Percentiles rank a stretch among this genome's conserved stretches.
These are phyloP conservation scores for Penicillium psychrofluorescens DNA, from an alignment of 495 filamentous ascomycete genomes.

Conservation along the genomic window DNA sequence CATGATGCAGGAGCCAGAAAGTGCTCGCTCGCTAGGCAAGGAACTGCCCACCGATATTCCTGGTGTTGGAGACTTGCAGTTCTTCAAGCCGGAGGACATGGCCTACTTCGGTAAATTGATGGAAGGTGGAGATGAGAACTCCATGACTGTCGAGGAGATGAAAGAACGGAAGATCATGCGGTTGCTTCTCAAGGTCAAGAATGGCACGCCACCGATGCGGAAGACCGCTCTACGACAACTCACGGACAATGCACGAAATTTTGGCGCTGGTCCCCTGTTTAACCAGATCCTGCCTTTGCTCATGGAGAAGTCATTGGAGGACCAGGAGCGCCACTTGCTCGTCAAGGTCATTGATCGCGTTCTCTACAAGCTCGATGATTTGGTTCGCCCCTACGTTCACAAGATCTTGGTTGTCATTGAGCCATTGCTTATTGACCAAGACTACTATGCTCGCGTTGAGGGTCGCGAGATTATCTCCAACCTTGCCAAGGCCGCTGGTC, in stretches of 20 bases:
- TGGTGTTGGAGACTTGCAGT: constrained; percentile 93
- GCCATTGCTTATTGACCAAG: constrained; percentile 95
- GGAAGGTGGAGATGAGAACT: constrained; percentile 88
- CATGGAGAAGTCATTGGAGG: constrained; percentile 98
- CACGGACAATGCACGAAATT: constrained; percentile 95
- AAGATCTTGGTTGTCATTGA: constrained; percentile 99
- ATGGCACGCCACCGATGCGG: constrained; percentile 96
- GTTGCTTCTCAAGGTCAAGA: constrained; percentile 96
- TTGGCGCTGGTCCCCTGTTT: constrained; percentile 90
- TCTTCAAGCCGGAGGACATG: constrained; percentile 99
- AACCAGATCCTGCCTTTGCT: constrained; percentile 96
- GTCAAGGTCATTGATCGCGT: constrained; percentile 99
- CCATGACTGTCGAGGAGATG: constrained; percentile 86
- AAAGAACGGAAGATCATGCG: constrained; percentile 99
- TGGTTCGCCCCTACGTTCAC: constrained; percentile 94
- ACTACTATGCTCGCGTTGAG: constrained; percentile 98
- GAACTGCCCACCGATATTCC: constrained; percentile 95
- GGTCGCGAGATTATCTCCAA: constrained; percentile 99
- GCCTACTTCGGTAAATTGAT: constrained; percentile 97
- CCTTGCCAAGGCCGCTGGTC: constrained; percentile 89
- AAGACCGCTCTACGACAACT: constrained; percentile 98
- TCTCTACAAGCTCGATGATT: constrained; percentile 95
- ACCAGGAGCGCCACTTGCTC: constrained; percentile 95
- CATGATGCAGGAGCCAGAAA: constrained; percentile 96
- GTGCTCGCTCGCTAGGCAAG: constrained; percentile 71